phyloP scores from a whole-genome alignment of 1,284 basidiomycete species.

The Singerocomus inundabilis region DNA sequence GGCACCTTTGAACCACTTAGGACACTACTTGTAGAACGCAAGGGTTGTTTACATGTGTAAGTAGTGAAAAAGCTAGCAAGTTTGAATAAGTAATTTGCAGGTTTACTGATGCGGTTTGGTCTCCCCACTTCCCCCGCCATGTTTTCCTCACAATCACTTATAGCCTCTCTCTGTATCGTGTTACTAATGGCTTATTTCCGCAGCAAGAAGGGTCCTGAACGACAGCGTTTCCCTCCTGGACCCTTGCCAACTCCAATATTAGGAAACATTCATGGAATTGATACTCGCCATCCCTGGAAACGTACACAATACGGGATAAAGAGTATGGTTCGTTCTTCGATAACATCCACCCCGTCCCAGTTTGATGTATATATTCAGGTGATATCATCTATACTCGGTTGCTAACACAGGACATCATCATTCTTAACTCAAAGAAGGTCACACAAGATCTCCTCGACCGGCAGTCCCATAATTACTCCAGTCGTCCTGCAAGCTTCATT shows the following conservation, averaged over 20 bases:
- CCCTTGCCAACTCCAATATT: conserved; percentile 20
- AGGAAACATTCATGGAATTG: conserved; percentile 21
- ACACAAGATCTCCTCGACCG: conserved; percentile 24
- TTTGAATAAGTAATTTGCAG: too few species aligned
- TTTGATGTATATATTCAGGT: conserved; percentile 10
- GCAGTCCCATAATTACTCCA: conserved; percentile 25
- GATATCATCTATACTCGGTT: conserved; percentile 23
- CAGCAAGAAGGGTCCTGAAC: conserved; percentile 3
- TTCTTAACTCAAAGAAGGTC: conserved; percentile 26
- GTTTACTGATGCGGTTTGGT: not conserved
- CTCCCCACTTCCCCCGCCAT: conserved; percentile 1
- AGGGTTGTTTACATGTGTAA: too few species aligned
- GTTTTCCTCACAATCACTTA: conserved; percentile 1
- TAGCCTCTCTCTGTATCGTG: conserved; percentile 9
- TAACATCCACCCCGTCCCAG: not conserved
- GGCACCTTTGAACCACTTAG: too few species aligned
- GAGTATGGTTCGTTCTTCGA: conserved; percentile 20
- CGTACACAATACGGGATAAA: conserved; percentile 23
- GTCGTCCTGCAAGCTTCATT: conserved; percentile 17
- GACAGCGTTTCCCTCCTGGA: conserved; percentile 22
- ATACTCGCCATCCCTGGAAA: conserved; percentile 22
- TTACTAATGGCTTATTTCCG: conserved; percentile 9
- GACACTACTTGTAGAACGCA: too few species aligned
- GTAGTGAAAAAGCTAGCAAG: too few species aligned
- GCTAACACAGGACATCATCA: conserved; percentile 15